Conservation (phyloP, 768 basidiomycete genomes). For the Tephrocybe rancida region DNA sequence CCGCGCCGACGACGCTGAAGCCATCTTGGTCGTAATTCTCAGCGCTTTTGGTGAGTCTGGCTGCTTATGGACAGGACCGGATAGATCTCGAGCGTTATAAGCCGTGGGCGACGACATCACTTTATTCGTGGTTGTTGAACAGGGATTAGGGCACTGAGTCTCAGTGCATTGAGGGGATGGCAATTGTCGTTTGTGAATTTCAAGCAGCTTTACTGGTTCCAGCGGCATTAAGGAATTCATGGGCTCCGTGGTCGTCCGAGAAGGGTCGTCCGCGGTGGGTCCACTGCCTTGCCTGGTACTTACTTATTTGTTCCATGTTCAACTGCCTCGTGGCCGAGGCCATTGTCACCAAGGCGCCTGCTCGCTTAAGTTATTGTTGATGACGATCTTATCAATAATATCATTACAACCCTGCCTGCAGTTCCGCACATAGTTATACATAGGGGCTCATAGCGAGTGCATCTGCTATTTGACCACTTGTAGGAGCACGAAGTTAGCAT, state of each 20-base stretch:
- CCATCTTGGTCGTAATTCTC: not conserved
- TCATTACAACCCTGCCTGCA: too few relatives aligned
- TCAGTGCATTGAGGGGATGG: not conserved
- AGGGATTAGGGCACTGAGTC: not conserved
- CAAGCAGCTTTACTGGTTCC: not conserved
- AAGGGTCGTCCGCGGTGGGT: not conserved
- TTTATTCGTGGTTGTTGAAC: not conserved
- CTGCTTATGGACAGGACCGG: not conserved
- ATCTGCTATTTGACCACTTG: too few relatives aligned
- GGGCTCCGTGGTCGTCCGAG: not conserved
- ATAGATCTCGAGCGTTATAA: not conserved
- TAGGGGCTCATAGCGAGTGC: too few relatives aligned
- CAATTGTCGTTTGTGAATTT: not conserved
- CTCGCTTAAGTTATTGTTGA: too few relatives aligned
- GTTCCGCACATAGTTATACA: too few relatives aligned
- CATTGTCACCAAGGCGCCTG: slow-evolving; percentile 2
- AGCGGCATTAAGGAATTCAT: not conserved
- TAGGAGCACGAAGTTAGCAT: too few relatives aligned
- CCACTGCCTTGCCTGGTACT: not conserved
- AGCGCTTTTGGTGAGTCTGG: not conserved
- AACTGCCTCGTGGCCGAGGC: slow-evolving; percentile 6
- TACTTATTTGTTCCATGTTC: slow-evolving; percentile 6
- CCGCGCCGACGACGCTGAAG: not conserved
- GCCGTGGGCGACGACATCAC: not conserved
- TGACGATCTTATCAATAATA: too few relatives aligned